Percentiles rank a stretch among this genome's conserved stretches.
These are phyloP conservation scores for Curvularia spicifera DNA, from an alignment of 2,329 filamentous ascomycete genomes.

Conservation along the genomic window DNA sequence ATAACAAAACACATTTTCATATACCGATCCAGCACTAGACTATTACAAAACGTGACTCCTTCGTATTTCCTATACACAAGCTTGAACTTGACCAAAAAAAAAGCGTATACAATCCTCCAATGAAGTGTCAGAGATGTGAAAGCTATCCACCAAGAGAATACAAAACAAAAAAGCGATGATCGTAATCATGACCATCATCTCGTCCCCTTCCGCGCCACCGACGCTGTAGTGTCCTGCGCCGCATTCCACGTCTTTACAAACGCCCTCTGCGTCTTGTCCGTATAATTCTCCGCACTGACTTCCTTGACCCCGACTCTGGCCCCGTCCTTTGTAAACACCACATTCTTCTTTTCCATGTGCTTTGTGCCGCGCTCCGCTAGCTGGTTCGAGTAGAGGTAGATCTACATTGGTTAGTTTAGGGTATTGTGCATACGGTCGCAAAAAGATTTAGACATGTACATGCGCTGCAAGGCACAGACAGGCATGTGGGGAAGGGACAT, in stretches of 20 bases:
- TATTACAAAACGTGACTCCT: no score
- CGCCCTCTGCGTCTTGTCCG: slow-evolving; percentile 72
- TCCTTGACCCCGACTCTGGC: slow-evolving; percentile 74
- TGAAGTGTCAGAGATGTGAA: no score
- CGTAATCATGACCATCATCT: not conserved
- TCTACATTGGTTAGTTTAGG: slow-evolving; percentile 36
- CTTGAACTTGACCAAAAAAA: no score
- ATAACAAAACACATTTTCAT: no score
- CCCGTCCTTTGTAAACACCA: slow-evolving; percentile 77
- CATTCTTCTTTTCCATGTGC: slow-evolving; percentile 77
- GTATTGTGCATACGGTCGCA: no score
- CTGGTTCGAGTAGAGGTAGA: slow-evolving; percentile 71
- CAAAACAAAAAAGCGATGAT: not conserved
- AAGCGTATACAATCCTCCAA: no score
- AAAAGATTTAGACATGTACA: no score
- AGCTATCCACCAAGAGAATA: not conserved
- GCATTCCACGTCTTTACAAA: slow-evolving; percentile 60
- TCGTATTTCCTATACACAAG: no score
- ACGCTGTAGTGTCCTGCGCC: slow-evolving; percentile 28
- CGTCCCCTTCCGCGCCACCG: not conserved
- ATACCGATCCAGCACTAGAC: no score
- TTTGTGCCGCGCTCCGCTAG: slow-evolving; percentile 70
- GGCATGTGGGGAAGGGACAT: no score
- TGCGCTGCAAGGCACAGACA: no score
- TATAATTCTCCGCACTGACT: slow-evolving; percentile 71